phyloP scores from a whole-genome alignment of 164 flowering plant species.

The Malania oleifera region DNA sequence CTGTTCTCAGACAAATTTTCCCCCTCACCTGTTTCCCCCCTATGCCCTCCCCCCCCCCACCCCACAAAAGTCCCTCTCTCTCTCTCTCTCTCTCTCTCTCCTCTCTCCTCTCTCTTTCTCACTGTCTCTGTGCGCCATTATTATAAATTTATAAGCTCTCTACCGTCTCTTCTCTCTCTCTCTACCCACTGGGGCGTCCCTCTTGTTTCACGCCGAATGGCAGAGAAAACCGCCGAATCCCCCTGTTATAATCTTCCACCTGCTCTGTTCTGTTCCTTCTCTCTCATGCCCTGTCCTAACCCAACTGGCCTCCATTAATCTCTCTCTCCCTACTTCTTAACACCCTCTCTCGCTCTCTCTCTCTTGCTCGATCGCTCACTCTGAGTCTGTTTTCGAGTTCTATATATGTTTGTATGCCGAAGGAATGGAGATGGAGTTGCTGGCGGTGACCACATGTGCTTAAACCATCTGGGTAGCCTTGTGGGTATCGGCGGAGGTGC shows the following conservation, averaged over 20 bases:
- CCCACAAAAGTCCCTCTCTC: slow-evolving; percentile 8
- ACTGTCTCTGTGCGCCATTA: too few relatives aligned
- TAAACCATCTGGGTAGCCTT: too few relatives aligned
- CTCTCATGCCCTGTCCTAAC: slow-evolving; percentile 6
- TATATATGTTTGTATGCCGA: too few relatives aligned
- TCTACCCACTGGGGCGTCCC: slow-evolving; percentile 8
- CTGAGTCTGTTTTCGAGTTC: neutral
- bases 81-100: slow-evolving; percentile 10
- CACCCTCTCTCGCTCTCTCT: neutral
- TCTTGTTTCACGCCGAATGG: slow-evolving; percentile 42
- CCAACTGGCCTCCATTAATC: neutral
- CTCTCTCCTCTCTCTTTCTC: neutral
- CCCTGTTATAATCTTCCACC: slow-evolving; percentile 34
- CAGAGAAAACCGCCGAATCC: slow-evolving; percentile 40
- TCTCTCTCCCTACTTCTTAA: slow-evolving; percentile 6
- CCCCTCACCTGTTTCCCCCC: too few relatives aligned
- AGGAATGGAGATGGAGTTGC: too few relatives aligned
- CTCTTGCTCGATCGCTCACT: neutral
- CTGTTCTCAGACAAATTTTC: slow-evolving; percentile 64
- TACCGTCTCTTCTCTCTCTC: too few relatives aligned
- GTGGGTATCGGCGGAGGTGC: too few relatives aligned
- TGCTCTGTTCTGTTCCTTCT: slow-evolving; percentile 7
- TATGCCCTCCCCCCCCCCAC: slow-evolving; percentile 18
- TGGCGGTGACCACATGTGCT: too few relatives aligned
- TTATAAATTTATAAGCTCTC: too few relatives aligned